These are phyloP conservation scores for Nothophaeocryptopus gaeumannii DNA, from an alignment of 2,329 filamentous ascomycete species.

Conservation along the genomic window DNA sequence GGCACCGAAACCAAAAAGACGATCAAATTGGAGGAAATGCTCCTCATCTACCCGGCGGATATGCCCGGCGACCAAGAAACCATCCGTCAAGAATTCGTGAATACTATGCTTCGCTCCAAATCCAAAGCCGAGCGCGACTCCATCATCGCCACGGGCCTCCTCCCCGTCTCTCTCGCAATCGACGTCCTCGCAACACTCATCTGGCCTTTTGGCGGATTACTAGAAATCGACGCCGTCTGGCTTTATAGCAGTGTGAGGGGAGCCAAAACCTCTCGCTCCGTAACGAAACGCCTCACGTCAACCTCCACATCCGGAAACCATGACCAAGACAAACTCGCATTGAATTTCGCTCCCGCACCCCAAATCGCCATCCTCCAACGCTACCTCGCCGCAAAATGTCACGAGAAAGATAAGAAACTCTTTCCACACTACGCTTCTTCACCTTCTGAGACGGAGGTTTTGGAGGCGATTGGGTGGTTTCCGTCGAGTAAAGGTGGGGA, in stretches of 20 bases:
- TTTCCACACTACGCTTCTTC: constrained; percentile 34
- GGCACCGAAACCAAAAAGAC: constrained; percentile 27
- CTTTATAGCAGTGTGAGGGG: constrained; percentile 45
- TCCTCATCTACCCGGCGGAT: constrained; percentile 40
- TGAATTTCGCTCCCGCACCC: constrained; percentile 38
- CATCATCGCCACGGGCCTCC: constrained; percentile 45
- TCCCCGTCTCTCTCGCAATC: constrained; percentile 32
- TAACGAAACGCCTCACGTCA: constrained; percentile 15
- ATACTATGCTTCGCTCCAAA: constrained; percentile 44
- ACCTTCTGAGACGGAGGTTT: constrained; percentile 40
- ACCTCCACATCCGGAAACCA: constrained; percentile 16
- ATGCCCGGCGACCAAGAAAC: constrained; percentile 25
- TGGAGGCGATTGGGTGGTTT: constrained; percentile 45
- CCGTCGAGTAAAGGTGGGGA: constrained; percentile 35
- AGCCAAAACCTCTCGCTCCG: constrained; percentile 26
- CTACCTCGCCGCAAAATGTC: constrained; percentile 42
- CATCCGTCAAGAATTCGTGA: constrained; percentile 41
- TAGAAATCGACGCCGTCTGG: constrained; percentile 33
- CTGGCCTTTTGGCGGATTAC: constrained; percentile 36
- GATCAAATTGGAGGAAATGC: constrained; percentile 39
- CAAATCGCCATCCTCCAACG: constrained; percentile 38
- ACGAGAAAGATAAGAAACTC: constrained; percentile 36
- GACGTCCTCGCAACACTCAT: constrained; percentile 35
- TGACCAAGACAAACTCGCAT: constrained; percentile 30
- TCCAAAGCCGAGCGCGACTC: constrained; percentile 44